phyloP scores from a whole-genome alignment of 352 stramenopile species.

The Phytophthora boehmeriae region DNA sequence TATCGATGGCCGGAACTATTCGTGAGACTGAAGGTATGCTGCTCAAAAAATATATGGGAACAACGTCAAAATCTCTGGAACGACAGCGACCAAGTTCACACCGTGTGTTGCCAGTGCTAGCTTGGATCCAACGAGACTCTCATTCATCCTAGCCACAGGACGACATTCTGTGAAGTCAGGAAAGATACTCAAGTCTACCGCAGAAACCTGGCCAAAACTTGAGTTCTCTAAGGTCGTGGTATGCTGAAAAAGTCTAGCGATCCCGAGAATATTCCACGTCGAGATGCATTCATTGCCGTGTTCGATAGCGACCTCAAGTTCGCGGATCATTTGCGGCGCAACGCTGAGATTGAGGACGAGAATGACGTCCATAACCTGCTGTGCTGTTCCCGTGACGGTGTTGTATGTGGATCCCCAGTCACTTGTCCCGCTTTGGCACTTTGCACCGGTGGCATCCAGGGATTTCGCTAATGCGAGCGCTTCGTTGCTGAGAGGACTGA shows the following conservation, averaged over 20 bases:
- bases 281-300: neutral
- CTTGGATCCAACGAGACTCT: slow-evolving; percentile 11
- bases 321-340: neutral
- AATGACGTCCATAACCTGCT: slow-evolving; percentile 8
- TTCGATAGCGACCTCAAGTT: slow-evolving; percentile 5
- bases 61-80: slow-evolving; percentile 16
- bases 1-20: slow-evolving; percentile 6
- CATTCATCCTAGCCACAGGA: neutral
- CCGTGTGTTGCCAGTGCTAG: slow-evolving; percentile 11
- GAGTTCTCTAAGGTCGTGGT: neutral
- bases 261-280: slow-evolving; percentile 12
- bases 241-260: slow-evolving; percentile 12
- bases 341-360: slow-evolving; percentile 5
- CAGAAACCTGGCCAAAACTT: slow-evolving; percentile 17
- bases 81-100: slow-evolving; percentile 3
- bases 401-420: slow-evolving; percentile 10
- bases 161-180: slow-evolving; percentile 27
- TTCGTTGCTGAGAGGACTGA: slow-evolving; percentile 9
- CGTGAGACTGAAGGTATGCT: slow-evolving; percentile 8
- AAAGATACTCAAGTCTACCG: slow-evolving; percentile 17
- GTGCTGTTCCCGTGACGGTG: slow-evolving; percentile 2
- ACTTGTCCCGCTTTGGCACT: slow-evolving; percentile 13
- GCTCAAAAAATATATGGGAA: slow-evolving; percentile 26
- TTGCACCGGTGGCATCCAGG: slow-evolving; percentile 5
- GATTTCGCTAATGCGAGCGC: neutral